Base-by-base conservation (phyloP, 2,329 filamentous ascomycete genomes). In the Cytospora leucostoma region DNA sequence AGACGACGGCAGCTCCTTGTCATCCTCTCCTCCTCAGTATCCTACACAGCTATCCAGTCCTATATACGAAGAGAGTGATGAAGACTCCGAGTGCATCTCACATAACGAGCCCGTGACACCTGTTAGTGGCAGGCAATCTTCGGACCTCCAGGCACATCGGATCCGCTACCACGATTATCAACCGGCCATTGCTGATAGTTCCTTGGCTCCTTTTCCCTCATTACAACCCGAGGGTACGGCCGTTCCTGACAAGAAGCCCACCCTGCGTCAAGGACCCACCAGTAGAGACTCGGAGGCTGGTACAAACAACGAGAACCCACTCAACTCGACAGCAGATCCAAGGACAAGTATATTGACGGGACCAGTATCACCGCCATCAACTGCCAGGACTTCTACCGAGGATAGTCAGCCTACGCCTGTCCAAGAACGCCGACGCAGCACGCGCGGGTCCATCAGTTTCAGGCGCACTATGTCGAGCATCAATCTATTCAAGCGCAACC, bases 101-200 rank as follows among this genome's bases (percentile, higher is more conserved):
- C 77, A 79, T 61, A 82, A 83, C 75, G 86, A 88, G 67, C 86
- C 86, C 52, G 78, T 85, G 63, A 88, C 86, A 27, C 86, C 86
- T 55, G 81, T 85, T 65, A 87, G 85, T 69, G 78, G 77, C 69
- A 79, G 82, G 66, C 80, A 83, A 70, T 85, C 84, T 54, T 80
- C 82, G 63, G 82, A 85, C 67, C 85, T 86, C 66, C 77, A 77
- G 55, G 73, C 76, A 40, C 71, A 78, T 65, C 76, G 78, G 61
- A 74, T 73, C 58, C 76, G 77, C 68, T 77, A 81, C 59, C 65
- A 66, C 56, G 55, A 68, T 32, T 62, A 70, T 27, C 70, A 71
- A n/a, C 55, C 69, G 7, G 65, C 68, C 66, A 51, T 65, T 55
- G 70, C 74, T 62, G 69, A 71, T 64, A 72, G 73, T 63, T 69